Percentiles rank a stretch among this genome's conserved stretches.
Conservation (phyloP, 495 filamentous ascomycete species). For the Clavariopsis aquatica region DNA sequence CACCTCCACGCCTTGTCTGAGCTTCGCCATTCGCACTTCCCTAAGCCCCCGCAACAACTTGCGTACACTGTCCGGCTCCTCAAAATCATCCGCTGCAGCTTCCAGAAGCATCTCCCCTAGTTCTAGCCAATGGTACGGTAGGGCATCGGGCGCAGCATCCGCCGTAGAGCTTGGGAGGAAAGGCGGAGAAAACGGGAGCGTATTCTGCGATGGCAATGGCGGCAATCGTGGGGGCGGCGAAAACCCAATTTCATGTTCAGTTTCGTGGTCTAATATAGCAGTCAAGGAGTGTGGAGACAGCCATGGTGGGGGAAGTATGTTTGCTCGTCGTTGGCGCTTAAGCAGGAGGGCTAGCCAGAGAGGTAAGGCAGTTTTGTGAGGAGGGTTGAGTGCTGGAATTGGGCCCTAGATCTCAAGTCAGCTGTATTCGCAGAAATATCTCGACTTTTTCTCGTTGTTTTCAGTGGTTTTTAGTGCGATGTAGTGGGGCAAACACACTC, state of each 20-base stretch:
- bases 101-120: slow-evolving; percentile 81
- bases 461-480: not conserved
- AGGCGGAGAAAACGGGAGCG: slow-evolving; percentile 51
- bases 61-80: slow-evolving; percentile 71
- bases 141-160: slow-evolving; percentile 59
- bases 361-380: slow-evolving; percentile 76
- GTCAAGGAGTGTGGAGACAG: slow-evolving; percentile 71
- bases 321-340: slow-evolving; percentile 90
- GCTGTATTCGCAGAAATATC: not conserved
- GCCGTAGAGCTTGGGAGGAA: slow-evolving; percentile 64
- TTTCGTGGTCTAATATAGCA: slow-evolving; percentile 77
- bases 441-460: not conserved
- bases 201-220: slow-evolving; percentile 46
- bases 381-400: slow-evolving; percentile 73
- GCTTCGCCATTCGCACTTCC: slow-evolving; percentile 87
- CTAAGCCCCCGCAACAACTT: slow-evolving; percentile 77
- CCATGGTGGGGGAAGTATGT: slow-evolving; percentile 90
- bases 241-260: slow-evolving; percentile 66
- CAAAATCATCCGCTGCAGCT: slow-evolving; percentile 80
- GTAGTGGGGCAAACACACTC: slow-evolving; percentile 59
- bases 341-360: slow-evolving; percentile 97
- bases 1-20: slow-evolving; percentile 69
- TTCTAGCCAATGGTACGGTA: slow-evolving; percentile 95
- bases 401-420: slow-evolving; percentile 60
- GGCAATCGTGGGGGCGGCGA: slow-evolving; percentile 70